Base-by-base conservation (phyloP, 495 filamentous ascomycete genomes). In the Aspergillus hancockii region DNA sequence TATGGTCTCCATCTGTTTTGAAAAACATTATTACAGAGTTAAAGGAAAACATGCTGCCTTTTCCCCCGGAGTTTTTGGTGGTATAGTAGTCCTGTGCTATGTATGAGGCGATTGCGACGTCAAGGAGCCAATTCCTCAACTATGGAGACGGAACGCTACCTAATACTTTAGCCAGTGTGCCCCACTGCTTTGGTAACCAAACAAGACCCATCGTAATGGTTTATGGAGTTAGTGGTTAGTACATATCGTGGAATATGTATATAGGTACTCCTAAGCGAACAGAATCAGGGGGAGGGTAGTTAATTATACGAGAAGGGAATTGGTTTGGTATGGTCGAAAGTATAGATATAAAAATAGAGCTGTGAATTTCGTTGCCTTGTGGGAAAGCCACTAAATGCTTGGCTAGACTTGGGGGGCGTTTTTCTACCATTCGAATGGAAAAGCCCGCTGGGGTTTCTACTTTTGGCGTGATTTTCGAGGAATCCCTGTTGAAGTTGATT, bases 331-430 rank as follows among this genome's bases (percentile, higher is more conserved):
- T 47, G 3, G 43, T 41, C 1, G 1, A 6, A 47, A 47, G 16
- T 40, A n/a, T 47, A 16, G 8, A 47, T 23, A 23, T 47, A 47
- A 47, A 47, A 47, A 22, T 47, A 47, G 43, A 22, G 43, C 4
- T 16, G 19, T 51, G 16, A 51, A 51, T 51, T 19, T 51, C 19
- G 23, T 23, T 51, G 49, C 49, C 49, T 51, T 51, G 19, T 13
- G 19, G 43, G 9, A 47, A 47, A 47, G 43, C 43, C 43, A 47
- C 43, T 47, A 47, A 47, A 23, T 47, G 43, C 43, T 47, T 47
- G 43, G 43, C 43, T 47, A 3, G 18, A 19, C 1, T n/a, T 9
- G 43, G 16, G 16, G 43, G 43, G 18, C 41, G 41, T 19, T 12
- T 36, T 45, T 19, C 41, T 45, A 19, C 14, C 41, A 45, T n/a